phyloP scores from a whole-genome alignment of 306 rosid genomes.

The Pueraria montana region DNA sequence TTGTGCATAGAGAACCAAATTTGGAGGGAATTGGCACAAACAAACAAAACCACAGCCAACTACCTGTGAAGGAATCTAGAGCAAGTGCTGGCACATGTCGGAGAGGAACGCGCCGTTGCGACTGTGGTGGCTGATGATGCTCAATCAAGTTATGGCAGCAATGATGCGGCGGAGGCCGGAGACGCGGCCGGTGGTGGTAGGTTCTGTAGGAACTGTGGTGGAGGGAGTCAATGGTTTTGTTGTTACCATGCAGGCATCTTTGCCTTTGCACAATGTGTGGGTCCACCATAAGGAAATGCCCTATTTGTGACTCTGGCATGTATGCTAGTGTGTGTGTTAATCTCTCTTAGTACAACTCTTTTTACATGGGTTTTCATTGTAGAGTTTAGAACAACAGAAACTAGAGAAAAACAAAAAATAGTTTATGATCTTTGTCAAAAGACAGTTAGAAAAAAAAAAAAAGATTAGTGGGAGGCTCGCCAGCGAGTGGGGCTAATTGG shows the following conservation, averaged over 20 bases:
- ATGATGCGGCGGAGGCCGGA: not conserved
- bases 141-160: constrained; percentile 82
- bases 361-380: not conserved
- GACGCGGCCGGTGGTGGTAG: constrained; percentile 32
- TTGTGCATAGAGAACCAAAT: constrained; percentile 78
- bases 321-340: constrained; percentile 86
- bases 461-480: too few relatives aligned
- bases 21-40: constrained; percentile 83
- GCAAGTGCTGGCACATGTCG: constrained; percentile 66
- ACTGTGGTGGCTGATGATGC: constrained; percentile 54
- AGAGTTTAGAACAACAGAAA: constrained; percentile 1
- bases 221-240: constrained; percentile 76
- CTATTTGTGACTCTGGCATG: constrained; percentile 74
- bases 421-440: constrained; percentile 9
- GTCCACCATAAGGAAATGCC: constrained; percentile 77
- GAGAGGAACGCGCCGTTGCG: constrained; percentile 37
- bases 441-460: constrained; percentile 9
- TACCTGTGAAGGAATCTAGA: constrained; percentile 73
- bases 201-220: constrained; percentile 75
- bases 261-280: constrained; percentile 87
- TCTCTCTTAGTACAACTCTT: constrained; percentile 60
- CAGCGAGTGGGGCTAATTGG: too few relatives aligned
- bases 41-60: constrained; percentile 81
- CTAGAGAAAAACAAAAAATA: not conserved
- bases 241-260: constrained; percentile 91